Evolutionary conservation across 164 flowering plant genomes (phyloP).

Genomic region (Annona cherimola): DNA sequence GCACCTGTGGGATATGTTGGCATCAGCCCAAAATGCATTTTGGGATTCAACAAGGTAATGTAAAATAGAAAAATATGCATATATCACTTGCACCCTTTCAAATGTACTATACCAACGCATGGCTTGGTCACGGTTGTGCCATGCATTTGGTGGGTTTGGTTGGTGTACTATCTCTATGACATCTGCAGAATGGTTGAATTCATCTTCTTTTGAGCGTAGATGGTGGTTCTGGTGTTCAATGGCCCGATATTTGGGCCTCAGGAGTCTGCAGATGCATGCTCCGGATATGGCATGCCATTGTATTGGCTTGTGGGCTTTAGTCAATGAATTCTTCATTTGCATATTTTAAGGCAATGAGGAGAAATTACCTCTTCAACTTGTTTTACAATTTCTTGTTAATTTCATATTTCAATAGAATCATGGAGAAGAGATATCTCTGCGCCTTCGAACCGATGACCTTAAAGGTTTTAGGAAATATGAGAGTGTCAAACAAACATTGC

Average conservation of each 20-base stretch:
- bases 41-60: constrained; percentile 86
- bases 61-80: neutral
- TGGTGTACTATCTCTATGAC: neutral
- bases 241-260: neutral
- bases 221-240: neutral
- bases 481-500: constrained; percentile 81
- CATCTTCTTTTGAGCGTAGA: no score
- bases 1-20: constrained; percentile 98
- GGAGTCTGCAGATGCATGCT: neutral
- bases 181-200: no score
- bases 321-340: neutral
- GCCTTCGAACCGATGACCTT: constrained; percentile 95
- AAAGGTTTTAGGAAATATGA: constrained; percentile 96
- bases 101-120: neutral
- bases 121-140: neutral
- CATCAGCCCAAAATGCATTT: constrained; percentile 81
- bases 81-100: neutral
- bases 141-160: neutral
- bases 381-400: neutral
- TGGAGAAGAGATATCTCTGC: constrained; percentile 96
- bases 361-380: neutral
- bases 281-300: neutral
- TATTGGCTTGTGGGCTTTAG: neutral
- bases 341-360: neutral
- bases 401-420: constrained; percentile 52